Percentiles rank a stretch among this genome's conserved stretches.
phyloP scores from a whole-genome alignment of 2,329 filamentous ascomycete genomes.

The Cladophialophora immunda region DNA sequence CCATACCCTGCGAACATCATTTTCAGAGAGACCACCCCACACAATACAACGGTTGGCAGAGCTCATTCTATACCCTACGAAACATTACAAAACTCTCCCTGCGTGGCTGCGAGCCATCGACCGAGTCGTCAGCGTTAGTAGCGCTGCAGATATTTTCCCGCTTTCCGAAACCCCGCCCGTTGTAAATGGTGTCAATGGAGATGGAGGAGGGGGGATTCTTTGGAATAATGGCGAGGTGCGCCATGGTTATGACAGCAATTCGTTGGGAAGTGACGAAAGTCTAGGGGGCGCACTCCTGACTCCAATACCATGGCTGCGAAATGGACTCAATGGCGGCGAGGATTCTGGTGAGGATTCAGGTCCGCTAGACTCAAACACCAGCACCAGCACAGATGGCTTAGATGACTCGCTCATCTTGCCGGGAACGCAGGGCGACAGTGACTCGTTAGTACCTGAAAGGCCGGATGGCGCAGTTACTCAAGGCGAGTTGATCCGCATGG shows the following conservation, averaged over 20 bases:
- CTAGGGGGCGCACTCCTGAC: conserved; percentile 90
- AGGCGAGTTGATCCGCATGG: conserved; percentile 84
- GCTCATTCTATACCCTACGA: conserved; percentile 77
- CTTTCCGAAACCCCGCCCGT: conserved; percentile 70
- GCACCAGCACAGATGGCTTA: conserved; percentile 27
- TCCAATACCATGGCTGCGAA: conserved; percentile 86
- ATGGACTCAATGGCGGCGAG: conserved; percentile 45
- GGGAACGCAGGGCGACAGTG: conserved; percentile 8
- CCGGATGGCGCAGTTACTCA: conserved; percentile 72
- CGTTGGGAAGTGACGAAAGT: conserved; percentile 83
- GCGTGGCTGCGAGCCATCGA: conserved; percentile 91
- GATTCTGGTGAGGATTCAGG: conserved; percentile 34
- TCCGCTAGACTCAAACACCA: conserved; percentile 27
- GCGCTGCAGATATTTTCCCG: conserved; percentile 80
- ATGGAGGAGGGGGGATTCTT: conserved; percentile 44
- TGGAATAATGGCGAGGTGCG: conserved; percentile 47
- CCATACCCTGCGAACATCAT: conserved; percentile 69
- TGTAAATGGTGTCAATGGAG: conserved; percentile 68
- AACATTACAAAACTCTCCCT: conserved; percentile 81
- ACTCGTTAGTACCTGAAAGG: conserved; percentile 45
- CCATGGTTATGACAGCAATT: conserved; percentile 39
- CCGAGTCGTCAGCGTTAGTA: conserved; percentile 89
- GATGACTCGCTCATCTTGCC: conserved; percentile 33
- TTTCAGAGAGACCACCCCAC: conserved; percentile 80
- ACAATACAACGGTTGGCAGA: conserved; percentile 93